A percentile compares a stretch with the other conserved stretches of the same genome.
Evolutionary conservation across 306 rosid genomes (phyloP).

Genomic region (Rosa rugosa): DNA sequence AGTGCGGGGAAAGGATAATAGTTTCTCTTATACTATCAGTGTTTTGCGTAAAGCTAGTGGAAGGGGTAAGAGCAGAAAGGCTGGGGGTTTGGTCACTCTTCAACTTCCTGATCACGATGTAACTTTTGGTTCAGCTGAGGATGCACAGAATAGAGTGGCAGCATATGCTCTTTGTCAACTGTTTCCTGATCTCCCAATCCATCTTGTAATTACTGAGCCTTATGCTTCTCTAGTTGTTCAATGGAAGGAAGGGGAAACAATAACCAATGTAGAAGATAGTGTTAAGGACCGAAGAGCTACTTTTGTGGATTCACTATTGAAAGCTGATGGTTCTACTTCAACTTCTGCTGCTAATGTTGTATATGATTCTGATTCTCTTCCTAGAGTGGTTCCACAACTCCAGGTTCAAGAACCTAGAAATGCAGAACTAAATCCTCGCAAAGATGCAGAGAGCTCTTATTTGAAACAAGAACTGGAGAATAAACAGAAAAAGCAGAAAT

Average conservation of each 20-base stretch:
- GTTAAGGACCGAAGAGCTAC: conserved; percentile 74
- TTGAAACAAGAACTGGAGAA: conserved; percentile 51
- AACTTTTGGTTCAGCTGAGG: conserved; percentile 75
- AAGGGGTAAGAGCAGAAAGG: conserved; percentile 88
- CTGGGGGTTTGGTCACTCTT: conserved; percentile 87
- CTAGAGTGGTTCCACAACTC: conserved; percentile 34
- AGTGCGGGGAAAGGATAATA: conserved; percentile 56
- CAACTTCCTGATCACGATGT: conserved; percentile 78
- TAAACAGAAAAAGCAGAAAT: conserved; percentile 56
- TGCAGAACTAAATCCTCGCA: conserved; percentile 46
- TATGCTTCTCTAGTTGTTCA: conserved; percentile 68
- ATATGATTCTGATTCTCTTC: conserved; percentile 25
- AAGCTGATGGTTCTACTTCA: conserved; percentile 46
- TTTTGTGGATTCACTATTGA: conserved; percentile 79
- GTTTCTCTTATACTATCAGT: conserved; percentile 64
- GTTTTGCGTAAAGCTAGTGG: conserved; percentile 90
- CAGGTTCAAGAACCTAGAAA: conserved; percentile 33
- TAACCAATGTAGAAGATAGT: conserved; percentile 55
- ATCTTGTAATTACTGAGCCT: conserved; percentile 68
- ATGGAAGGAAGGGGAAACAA: conserved; percentile 70
- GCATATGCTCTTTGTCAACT: conserved; percentile 81
- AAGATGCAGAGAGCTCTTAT: conserved; percentile 58
- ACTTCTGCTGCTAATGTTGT: conserved; percentile 38
- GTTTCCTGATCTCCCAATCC: conserved; percentile 83
- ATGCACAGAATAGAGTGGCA: conserved; percentile 94